Evolutionary conservation across 108 stramenopile species (phyloP).

Genomic region (Pseudonitzschia delicatissima): DNA sequence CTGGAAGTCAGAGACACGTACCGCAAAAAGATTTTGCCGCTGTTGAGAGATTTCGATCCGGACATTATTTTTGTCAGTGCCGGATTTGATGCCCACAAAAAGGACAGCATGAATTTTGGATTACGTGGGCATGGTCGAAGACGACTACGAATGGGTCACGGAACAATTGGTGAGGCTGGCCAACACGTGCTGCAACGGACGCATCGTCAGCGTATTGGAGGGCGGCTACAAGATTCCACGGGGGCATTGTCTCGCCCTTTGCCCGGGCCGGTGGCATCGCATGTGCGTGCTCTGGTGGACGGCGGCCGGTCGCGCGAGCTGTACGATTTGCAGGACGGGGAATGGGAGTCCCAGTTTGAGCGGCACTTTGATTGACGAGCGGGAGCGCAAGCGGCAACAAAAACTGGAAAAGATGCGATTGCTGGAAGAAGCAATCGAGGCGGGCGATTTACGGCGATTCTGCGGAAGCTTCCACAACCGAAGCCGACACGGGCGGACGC

Average conservation of each 20-base stretch:
- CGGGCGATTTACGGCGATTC: slow-evolving; percentile 25
- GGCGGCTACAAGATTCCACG: slow-evolving; percentile 97
- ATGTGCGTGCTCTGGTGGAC: slow-evolving; percentile 81
- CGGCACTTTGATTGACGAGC: slow-evolving; percentile 76
- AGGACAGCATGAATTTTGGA: slow-evolving; percentile 91
- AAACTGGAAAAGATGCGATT: slow-evolving; percentile 61
- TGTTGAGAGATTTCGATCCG: slow-evolving; percentile 87
- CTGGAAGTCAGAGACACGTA: slow-evolving; percentile 84
- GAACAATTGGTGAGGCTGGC: slow-evolving; percentile 90
- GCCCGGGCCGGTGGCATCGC: slow-evolving; percentile 84
- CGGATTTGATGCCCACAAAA: slow-evolving; percentile 97
- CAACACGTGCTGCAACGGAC: slow-evolving; percentile 91
- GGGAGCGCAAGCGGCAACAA: slow-evolving; percentile 79
- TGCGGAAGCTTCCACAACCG: slow-evolving; percentile 39
- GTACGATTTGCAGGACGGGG: slow-evolving; percentile 67
- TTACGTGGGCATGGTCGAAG: slow-evolving; percentile 95
- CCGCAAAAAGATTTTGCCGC: slow-evolving; percentile 79
- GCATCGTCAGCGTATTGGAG: slow-evolving; percentile 93
- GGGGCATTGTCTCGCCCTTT: slow-evolving; percentile 87
- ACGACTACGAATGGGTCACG: slow-evolving; percentile 97
- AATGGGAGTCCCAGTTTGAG: slow-evolving; percentile 87
- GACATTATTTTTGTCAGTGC: slow-evolving; percentile 97
- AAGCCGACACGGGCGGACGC: slow-evolving; percentile 46
- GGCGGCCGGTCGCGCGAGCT: slow-evolving; percentile 77
- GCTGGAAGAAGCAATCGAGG: slow-evolving; percentile 23